phyloP scores from a whole-genome alignment of 2,329 filamentous ascomycete species.

The Neodidymelliopsis sp. region DNA sequence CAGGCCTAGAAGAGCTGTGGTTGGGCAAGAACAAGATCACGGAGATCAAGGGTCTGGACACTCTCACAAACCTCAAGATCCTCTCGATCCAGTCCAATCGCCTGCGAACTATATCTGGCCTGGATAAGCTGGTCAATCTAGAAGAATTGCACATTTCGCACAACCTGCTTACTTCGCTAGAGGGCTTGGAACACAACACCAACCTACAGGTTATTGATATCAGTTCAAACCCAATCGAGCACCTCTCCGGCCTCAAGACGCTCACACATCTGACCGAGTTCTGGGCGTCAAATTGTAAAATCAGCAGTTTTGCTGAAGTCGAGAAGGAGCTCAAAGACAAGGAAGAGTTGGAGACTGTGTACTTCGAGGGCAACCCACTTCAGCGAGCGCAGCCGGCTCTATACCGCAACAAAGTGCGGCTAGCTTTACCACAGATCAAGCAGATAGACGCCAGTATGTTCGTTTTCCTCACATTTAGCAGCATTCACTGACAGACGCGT shows the following conservation, averaged over 20 bases:
- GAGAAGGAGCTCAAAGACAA: slow-evolving; percentile 82
- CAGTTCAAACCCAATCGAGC: slow-evolving; percentile 82
- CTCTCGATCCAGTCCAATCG: slow-evolving; percentile 96
- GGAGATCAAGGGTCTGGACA: slow-evolving; percentile 76
- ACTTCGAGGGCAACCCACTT: slow-evolving; percentile 94
- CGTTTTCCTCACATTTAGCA: slow-evolving; percentile 55
- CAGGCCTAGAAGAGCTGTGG: slow-evolving; percentile 87
- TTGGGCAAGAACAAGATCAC: slow-evolving; percentile 97
- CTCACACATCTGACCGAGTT: slow-evolving; percentile 82
- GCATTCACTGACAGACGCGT: slow-evolving; percentile 17
- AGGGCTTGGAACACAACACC: slow-evolving; percentile 64
- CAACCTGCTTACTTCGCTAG: slow-evolving; percentile 82
- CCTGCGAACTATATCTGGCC: slow-evolving; percentile 77
- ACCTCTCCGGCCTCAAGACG: slow-evolving; percentile 73
- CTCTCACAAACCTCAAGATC: slow-evolving; percentile 80
- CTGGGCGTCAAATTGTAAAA: slow-evolving; percentile 90
- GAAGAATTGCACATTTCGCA: slow-evolving; percentile 97
- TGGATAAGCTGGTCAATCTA: slow-evolving; percentile 75
- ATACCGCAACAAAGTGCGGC: slow-evolving; percentile 90
- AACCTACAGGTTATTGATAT: slow-evolving; percentile 82
- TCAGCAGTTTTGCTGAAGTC: slow-evolving; percentile 82
- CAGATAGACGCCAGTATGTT: slow-evolving; percentile 98
- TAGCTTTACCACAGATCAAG: slow-evolving; percentile 84
- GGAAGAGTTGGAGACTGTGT: slow-evolving; percentile 82
- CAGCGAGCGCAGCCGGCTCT: slow-evolving; percentile 80